These are phyloP conservation scores for Vitis hybrid DNA, from an alignment of 177 flowering plant species.

Conservation along the genomic window DNA sequence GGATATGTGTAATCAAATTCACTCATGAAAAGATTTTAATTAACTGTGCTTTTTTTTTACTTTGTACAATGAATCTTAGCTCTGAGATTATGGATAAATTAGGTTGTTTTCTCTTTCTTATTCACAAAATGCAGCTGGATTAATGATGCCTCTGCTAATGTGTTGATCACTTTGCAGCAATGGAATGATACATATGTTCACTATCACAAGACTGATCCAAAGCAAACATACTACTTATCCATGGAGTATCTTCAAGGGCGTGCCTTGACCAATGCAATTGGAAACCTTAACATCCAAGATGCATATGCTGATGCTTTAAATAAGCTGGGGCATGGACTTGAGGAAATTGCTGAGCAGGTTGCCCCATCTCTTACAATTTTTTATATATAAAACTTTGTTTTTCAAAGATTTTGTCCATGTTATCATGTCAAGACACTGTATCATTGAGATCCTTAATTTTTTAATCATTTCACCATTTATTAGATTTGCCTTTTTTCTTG, in stretches of 20 bases:
- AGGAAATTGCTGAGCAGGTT: conserved; percentile 82
- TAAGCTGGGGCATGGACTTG: conserved; percentile 85
- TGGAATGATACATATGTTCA: conserved; percentile 93
- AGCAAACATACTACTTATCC: conserved; percentile 92
- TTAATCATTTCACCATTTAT: not conserved
- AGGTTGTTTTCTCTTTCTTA: not conserved
- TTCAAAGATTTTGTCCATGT: not conserved
- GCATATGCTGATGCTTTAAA: conserved; percentile 82
- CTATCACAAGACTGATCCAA: conserved; percentile 83
- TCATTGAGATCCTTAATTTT: not conserved
- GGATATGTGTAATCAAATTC: too few relatives aligned
- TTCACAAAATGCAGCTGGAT: not conserved
- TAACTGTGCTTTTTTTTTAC: too few relatives aligned
- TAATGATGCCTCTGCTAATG: not conserved
- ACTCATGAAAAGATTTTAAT: too few relatives aligned
- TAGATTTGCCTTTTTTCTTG: too few relatives aligned
- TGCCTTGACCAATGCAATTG: conserved; percentile 88
- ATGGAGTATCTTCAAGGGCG: conserved; percentile 99
- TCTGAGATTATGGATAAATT: not conserved
- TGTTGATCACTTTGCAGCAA: conserved; percentile 50
- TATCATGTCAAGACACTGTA: not conserved
- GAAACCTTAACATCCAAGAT: conserved; percentile 67
- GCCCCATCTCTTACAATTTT: not conserved
- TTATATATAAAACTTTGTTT: not conserved
- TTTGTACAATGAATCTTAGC: not conserved